A percentile compares a stretch with the other conserved stretches of the same genome.
These are phyloP conservation scores for Pyricularia pennisetigena DNA, from an alignment of 2,329 filamentous ascomycete species.

Conservation along the genomic window DNA sequence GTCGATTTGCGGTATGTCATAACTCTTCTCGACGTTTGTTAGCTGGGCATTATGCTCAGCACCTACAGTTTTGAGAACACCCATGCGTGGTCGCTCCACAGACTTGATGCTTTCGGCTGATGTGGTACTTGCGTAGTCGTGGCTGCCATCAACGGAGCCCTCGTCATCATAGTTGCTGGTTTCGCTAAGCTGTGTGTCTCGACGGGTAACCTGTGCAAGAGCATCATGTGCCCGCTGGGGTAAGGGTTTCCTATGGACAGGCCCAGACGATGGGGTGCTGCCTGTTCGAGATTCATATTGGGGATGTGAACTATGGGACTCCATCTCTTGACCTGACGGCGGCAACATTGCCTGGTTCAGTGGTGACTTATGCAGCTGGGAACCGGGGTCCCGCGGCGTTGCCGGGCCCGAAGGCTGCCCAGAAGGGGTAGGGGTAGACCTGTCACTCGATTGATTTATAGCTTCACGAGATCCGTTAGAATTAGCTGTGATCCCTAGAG, in stretches of 20 bases:
- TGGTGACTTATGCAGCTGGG: conserved; percentile 34
- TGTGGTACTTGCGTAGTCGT: conserved; percentile 68
- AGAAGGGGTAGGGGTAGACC: background rate
- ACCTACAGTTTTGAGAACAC: conserved; percentile 71
- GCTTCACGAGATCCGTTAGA: conserved; percentile 31
- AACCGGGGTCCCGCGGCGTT: background rate
- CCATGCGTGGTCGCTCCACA: conserved; percentile 61
- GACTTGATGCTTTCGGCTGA: conserved; percentile 41
- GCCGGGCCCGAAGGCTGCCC: background rate
- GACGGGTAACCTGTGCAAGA: conserved; percentile 18
- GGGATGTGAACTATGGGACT: background rate
- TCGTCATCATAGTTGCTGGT: conserved; percentile 50
- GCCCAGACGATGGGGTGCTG: background rate
- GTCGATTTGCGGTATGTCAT: conserved; percentile 64
- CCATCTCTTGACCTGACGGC: conserved; percentile 1
- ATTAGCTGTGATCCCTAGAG: conserved; percentile 44
- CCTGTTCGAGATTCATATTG: background rate
- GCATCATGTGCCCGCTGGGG: conserved; percentile 10
- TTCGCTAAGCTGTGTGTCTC: conserved; percentile 23
- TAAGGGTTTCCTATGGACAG: conserved; percentile 19
- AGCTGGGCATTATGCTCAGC: conserved; percentile 23
- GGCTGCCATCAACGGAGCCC: conserved; percentile 53
- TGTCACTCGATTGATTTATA: background rate
- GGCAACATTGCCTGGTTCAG: conserved; percentile 23
- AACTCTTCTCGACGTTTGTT: conserved; percentile 17